Base-by-base conservation (phyloP, 257 asterid species). In the Scutellaria galericulata region DNA sequence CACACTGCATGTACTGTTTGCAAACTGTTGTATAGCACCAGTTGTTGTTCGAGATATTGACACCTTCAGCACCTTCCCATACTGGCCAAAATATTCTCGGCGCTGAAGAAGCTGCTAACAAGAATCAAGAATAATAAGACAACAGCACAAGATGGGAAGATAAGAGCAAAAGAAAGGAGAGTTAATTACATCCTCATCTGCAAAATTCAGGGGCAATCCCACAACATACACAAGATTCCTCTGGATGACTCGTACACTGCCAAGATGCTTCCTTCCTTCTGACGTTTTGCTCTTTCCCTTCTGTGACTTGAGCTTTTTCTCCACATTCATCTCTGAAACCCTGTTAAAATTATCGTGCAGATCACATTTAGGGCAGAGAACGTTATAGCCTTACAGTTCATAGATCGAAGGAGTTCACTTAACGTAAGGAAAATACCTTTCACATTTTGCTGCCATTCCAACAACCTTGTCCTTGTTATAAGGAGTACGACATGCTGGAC, bases 401-500 rank as follows among this genome's bases (percentile, higher is more conserved):
- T 61, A 42, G 46, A 24, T 40, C 72, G 54, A n/a, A 71, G 20
- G 64, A 78, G 53, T 37, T 48, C 71, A 70, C 48, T 56, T 40
- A 68, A 56, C 56, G 55, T 20, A 63, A 10, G 5, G 14, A 31
- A 73, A 65, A 40, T 77, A 95, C 99, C 91, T 88, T 75, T 79
- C 97, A 84, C 97, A 84, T 50, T 78, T 88, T 67, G 95, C 88
- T 47, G 93, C 77, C 58, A 54, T 92, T 71, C 90, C 97, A 64
- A 92, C 98, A 83, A 95, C 86, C 89, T 89, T 95, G 77, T 95
- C 98, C 88, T 95, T 95, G 84, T 95, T 87, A 83, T 95, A 95
- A 82, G 98, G 92, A 76, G 82, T 75, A 65, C 99, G 98, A 74
- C 99, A 95, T 74, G 98, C 99, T 18, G 99, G 99, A 79, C 99